Percentiles rank a stretch among this genome's conserved stretches.
phyloP scores from a whole-genome alignment of 352 stramenopile genomes.

The Globisporangium echinulatum region DNA sequence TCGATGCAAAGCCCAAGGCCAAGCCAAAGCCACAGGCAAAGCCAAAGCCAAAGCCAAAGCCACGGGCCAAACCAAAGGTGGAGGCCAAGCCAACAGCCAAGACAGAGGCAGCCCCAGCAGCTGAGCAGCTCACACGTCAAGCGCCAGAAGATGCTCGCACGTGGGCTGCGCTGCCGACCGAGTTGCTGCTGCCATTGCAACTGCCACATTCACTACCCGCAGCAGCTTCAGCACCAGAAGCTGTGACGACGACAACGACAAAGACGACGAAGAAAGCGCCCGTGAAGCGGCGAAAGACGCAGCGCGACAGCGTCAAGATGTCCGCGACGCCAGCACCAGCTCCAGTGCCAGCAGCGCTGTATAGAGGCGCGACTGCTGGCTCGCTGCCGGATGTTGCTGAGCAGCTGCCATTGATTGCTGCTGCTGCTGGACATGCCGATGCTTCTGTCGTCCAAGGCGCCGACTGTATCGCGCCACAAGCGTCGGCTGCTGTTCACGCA shows the following conservation, averaged over 20 bases:
- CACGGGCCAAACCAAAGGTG: not conserved
- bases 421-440: too few relatives aligned
- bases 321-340: not conserved
- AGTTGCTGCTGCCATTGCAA: not conserved
- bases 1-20: not conserved
- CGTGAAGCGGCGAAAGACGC: conserved; percentile 2
- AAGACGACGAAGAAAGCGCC: not conserved
- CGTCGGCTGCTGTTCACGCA: too few relatives aligned
- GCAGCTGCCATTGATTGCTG: too few relatives aligned
- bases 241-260: too few relatives aligned
- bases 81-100: not conserved
- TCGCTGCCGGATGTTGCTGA: too few relatives aligned
- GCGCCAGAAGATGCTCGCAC: not conserved
- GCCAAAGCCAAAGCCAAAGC: not conserved
- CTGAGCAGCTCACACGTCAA: not conserved
- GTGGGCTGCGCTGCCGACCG: too few relatives aligned
- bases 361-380: too few relatives aligned
- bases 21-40: not conserved
- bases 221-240: not conserved
- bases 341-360: not conserved
- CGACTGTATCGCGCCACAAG: too few relatives aligned
- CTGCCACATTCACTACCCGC: not conserved
- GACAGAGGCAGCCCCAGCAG: too few relatives aligned
- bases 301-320: not conserved
- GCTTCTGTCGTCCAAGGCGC: too few relatives aligned